Evolutionary conservation across 2,329 filamentous ascomycete species (phyloP), one percentile per base, ranked within the genome.

Genomic region (Diaporthe ampelina): DNA sequence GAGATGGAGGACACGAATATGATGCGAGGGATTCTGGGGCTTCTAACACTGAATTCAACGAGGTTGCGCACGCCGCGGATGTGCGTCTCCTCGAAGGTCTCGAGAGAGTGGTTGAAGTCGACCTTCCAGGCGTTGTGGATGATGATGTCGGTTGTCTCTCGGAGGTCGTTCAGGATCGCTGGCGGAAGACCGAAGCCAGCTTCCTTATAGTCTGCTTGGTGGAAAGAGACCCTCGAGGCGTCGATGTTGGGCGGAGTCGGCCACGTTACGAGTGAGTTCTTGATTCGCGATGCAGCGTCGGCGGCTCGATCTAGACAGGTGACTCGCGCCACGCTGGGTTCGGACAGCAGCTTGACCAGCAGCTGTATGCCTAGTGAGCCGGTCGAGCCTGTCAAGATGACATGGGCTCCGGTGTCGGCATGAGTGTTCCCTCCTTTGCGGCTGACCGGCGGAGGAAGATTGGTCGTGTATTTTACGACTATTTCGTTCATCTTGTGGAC

Each of bases 301-400:
- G 26, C 29, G 8, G 76, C 73, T 15, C 76, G 76, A 52, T 78
- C 74, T 0, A 78, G 70, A 35, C 76, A 83, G 69, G 78, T 80
- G 32, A 84, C 74, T 24, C 79, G 79, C 3, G 57, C 74, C 4
- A 83, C 77, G 1, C 52, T 71, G 1, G 76, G 65, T 13, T 80
- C 77, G 10, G 52, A 70, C 5, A 84, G 77, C 1, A 83, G 74
- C 19, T 73, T 73, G 21, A 81, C 75, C 0, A 84, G 78, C 4
- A 83, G 67, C 71, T 82, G 82, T 35, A 77, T 80, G 1, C 82
- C 82, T 0, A 83, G 77, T 0, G 81, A 80, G 17, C 82, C 82
- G 2, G 82, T 84, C 0, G 79, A 80, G 2, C 82, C 82, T 5
- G 82, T 84, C 19, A 84, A 65, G 21, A 81, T 76, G 10, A 84